These are phyloP conservation scores for Suillus decipiens DNA, from an alignment of 768 basidiomycete species.

Conservation along the genomic window DNA sequence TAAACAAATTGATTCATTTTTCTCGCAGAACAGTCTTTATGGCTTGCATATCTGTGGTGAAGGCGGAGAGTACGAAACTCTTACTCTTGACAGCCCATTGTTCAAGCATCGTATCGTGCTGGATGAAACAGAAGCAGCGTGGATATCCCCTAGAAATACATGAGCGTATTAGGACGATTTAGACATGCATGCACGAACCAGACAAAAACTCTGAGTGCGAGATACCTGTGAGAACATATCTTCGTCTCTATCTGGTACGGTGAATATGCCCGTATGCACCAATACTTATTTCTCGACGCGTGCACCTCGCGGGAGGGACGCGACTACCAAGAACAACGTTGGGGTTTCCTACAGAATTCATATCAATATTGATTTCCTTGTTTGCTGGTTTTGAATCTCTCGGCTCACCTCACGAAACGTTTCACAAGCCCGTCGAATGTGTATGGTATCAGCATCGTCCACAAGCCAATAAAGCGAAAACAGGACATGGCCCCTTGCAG, in stretches of 20 bases:
- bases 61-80: slow-evolving; percentile 96
- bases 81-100: slow-evolving; percentile 87
- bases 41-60: slow-evolving; percentile 96
- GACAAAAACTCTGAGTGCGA: slow-evolving; percentile 35
- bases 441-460: slow-evolving; percentile 37
- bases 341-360: slow-evolving; percentile 33
- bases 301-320: slow-evolving; percentile 70
- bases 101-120: slow-evolving; percentile 79
- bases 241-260: slow-evolving; percentile 45
- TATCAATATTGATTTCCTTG: not conserved
- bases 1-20: not conserved
- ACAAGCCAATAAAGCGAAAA: slow-evolving; percentile 75
- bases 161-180: not conserved
- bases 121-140: slow-evolving; percentile 58
- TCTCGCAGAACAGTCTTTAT: slow-evolving; percentile 68
- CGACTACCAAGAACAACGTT: slow-evolving; percentile 61
- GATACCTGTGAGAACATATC: slow-evolving; percentile 40
- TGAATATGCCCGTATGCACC: slow-evolving; percentile 64
- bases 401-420: slow-evolving; percentile 22
- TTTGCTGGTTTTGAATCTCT: not conserved
- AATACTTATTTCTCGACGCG: slow-evolving; percentile 76
- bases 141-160: not conserved
- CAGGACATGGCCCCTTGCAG: slow-evolving; percentile 61
- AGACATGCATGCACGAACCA: slow-evolving; percentile 34
- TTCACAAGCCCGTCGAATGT: slow-evolving; percentile 43